phyloP scores from a whole-genome alignment of 257 asterid genomes.

The Gentiana macrophylla region DNA sequence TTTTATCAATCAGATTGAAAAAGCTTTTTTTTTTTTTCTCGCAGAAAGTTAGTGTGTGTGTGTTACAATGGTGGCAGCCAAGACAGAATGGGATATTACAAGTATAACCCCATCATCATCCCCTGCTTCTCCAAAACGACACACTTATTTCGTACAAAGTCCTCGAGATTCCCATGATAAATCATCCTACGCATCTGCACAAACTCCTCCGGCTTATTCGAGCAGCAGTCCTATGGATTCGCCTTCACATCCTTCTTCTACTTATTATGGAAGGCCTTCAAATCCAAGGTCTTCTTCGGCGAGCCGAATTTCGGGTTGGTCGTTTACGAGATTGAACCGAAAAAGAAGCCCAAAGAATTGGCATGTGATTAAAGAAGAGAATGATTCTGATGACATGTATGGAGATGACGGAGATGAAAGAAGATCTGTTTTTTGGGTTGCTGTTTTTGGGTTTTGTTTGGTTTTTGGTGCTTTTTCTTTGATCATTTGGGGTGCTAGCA shows the following conservation, averaged over 20 bases:
- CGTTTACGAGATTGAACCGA: slow-evolving; percentile 8
- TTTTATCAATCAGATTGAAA: too few species aligned
- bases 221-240: slow-evolving; percentile 33
- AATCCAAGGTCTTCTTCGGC: slow-evolving; percentile 36
- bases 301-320: slow-evolving; percentile 43
- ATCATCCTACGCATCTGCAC: slow-evolving; percentile 27
- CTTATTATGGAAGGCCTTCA: slow-evolving; percentile 12
- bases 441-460: slow-evolving; percentile 13
- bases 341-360: slow-evolving; percentile 28
- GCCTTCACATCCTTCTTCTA: slow-evolving; percentile 22
- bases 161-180: slow-evolving; percentile 56
- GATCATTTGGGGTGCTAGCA: slow-evolving; percentile 40
- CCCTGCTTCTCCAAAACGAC: slow-evolving; percentile 20
- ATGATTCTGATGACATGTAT: slow-evolving; percentile 15
- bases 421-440: slow-evolving; percentile 16
- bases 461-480: slow-evolving; percentile 28
- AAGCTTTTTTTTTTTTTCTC: too few species aligned
- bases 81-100: slow-evolving; percentile 38
- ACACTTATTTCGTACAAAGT: slow-evolving; percentile 48
- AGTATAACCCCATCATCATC: slow-evolving; percentile 38
- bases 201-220: slow-evolving; percentile 11
- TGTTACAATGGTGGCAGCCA: slow-evolving; percentile 23
- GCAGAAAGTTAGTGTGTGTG: neutral
- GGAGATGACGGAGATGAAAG: slow-evolving; percentile 8
- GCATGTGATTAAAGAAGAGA: slow-evolving; percentile 42